phyloP scores from a whole-genome alignment of 352 stramenopile genomes.

The Elongisporangium anandrum region DNA sequence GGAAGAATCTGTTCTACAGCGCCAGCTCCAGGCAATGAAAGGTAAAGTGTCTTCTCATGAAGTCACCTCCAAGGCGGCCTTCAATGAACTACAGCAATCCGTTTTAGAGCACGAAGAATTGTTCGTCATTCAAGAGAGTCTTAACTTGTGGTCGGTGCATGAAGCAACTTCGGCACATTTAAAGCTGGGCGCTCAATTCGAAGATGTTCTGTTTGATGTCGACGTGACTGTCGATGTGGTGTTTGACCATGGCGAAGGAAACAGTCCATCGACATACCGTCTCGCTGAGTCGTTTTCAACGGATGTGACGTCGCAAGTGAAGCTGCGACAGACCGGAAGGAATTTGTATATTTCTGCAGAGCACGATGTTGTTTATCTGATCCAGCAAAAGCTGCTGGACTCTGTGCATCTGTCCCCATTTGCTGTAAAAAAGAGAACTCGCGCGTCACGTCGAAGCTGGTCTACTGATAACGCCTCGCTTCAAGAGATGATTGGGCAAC shows the following conservation, averaged over 20 bases:
- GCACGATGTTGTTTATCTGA: conserved; percentile 36
- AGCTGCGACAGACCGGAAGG: conserved; percentile 14
- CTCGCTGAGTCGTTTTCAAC: conserved; percentile 10
- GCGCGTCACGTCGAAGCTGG: conserved; percentile 26
- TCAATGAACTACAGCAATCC: conserved; percentile 38
- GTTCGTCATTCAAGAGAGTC: conserved; percentile 44
- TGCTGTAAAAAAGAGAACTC: conserved; percentile 10
- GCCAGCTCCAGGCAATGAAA: conserved; percentile 57
- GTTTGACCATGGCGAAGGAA: conserved; percentile 25
- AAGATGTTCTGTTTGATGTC: conserved; percentile 46
- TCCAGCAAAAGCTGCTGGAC: conserved; percentile 50
- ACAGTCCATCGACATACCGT: conserved; percentile 16
- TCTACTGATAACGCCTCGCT: conserved; percentile 13
- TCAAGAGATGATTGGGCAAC: conserved; percentile 33
- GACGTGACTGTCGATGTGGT: conserved; percentile 34
- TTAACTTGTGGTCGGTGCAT: conserved; percentile 41
- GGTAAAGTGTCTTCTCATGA: conserved; percentile 19
- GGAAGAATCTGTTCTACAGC: conserved; percentile 59
- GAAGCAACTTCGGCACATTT: conserved; percentile 43
- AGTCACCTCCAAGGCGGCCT: conserved; percentile 8
- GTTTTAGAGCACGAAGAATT: conserved; percentile 48
- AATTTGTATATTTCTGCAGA: conserved; percentile 35
- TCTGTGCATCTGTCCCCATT: conserved; percentile 24
- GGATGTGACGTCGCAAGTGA: conserved; percentile 14
- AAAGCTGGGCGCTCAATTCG: conserved; percentile 33